A percentile compares a stretch with the other conserved stretches of the same genome.
These are phyloP conservation scores for Exserohilum rostratum DNA, from an alignment of 2,329 filamentous ascomycete genomes.

Conservation along the genomic window DNA sequence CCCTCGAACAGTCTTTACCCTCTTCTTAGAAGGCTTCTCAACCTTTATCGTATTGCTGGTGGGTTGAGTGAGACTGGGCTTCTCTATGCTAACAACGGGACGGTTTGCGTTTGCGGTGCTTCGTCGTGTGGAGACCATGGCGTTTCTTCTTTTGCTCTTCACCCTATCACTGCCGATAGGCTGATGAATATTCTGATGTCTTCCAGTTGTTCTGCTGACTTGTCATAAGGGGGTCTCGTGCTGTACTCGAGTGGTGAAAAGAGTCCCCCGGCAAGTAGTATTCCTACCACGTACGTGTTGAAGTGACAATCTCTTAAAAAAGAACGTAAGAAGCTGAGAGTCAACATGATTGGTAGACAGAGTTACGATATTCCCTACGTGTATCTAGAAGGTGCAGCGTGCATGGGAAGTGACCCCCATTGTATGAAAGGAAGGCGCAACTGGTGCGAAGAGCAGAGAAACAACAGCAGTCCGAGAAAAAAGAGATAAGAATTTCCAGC, in stretches of 20 bases:
- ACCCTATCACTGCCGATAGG: background rate
- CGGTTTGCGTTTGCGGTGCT: constrained; percentile 11
- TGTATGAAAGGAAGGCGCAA: constrained; percentile 9
- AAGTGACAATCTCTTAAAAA: background rate
- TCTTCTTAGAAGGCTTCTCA: background rate
- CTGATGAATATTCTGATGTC: background rate
- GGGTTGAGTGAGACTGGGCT: background rate
- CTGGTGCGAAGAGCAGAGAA: background rate
- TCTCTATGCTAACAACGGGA: background rate
- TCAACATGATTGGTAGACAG: constrained; percentile 5
- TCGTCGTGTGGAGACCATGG: constrained; percentile 19
- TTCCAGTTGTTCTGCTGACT: background rate
- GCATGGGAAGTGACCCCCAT: constrained; percentile 16
- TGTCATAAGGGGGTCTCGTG: background rate
- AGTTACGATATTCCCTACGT: constrained; percentile 9
- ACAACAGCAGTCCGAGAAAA: background rate
- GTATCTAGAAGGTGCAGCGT: constrained; percentile 20
- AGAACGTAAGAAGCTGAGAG: background rate
- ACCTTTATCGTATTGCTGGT: constrained; percentile 1
- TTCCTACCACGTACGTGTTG: background rate
- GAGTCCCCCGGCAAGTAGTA: background rate
- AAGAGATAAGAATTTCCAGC: background rate
- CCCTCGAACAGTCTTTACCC: background rate
- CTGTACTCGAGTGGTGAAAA: background rate
- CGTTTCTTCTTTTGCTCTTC: background rate